A percentile compares a stretch with the other conserved stretches of the same genome.
phyloP scores from a whole-genome alignment of 371 early-diverging fungal genomes.

The Syncephalis fuscata region DNA sequence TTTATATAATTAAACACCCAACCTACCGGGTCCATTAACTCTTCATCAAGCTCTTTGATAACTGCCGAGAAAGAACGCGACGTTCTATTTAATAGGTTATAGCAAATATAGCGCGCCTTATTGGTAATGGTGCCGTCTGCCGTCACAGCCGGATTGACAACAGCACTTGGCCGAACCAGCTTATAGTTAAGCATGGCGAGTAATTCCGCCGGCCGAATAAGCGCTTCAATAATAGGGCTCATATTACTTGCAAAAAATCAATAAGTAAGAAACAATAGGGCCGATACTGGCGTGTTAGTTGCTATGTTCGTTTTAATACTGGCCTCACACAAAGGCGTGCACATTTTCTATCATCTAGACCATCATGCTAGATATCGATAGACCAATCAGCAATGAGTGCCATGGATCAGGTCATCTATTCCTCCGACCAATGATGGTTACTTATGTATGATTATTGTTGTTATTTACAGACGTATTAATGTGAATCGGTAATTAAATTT shows the following conservation, averaged over 20 bases:
- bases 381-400: no score
- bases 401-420: no score
- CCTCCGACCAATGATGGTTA: no score
- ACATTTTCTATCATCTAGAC: no score
- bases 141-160: slow-evolving; percentile 30
- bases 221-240: slow-evolving; percentile 31
- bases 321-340: no score
- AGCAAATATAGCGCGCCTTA: slow-evolving; percentile 36
- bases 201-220: slow-evolving; percentile 74
- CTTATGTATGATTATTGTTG: no score
- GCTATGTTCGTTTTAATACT: no score
- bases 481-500: no score
- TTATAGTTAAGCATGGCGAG: slow-evolving; percentile 47
- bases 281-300: slow-evolving; percentile 2
- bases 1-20: slow-evolving; percentile 6
- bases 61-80: slow-evolving; percentile 94
- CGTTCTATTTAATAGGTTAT: slow-evolving; percentile 77
- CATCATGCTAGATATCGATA: no score
- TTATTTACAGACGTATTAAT: no score
- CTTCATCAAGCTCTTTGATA: slow-evolving; percentile 80
- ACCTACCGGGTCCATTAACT: slow-evolving; percentile 60
- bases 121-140: slow-evolving; percentile 6
- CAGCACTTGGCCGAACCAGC: slow-evolving; percentile 26
- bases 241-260: no score
- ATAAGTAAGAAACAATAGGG: no score